A percentile compares a stretch with the other conserved stretches of the same genome.
phyloP scores from a whole-genome alignment of 257 asterid species.

The Leonotis leonurus region DNA sequence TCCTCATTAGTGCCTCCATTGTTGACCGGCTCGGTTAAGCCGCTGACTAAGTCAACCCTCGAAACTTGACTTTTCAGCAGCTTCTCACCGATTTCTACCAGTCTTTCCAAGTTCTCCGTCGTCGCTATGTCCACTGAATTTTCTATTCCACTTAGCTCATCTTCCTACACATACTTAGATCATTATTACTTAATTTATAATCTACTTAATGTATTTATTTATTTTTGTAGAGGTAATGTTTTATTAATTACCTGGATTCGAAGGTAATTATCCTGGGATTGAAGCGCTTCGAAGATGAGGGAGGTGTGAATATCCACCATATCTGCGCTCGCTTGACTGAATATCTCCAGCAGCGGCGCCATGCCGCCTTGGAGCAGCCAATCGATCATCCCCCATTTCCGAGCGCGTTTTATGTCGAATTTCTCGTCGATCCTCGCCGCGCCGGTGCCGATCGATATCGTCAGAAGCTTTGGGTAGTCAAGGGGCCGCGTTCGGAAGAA shows the following conservation, averaged over 20 bases:
- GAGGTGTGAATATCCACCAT: constrained; percentile 53
- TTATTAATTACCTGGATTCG: constrained; percentile 44
- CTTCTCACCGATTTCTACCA: constrained; percentile 30
- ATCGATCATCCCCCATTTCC: constrained; percentile 44
- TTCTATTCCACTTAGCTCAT: constrained; percentile 32
- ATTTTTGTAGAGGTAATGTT: too few species aligned
- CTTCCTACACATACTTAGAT: constrained; percentile 29
- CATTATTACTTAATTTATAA: too few species aligned
- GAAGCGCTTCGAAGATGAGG: constrained; percentile 34
- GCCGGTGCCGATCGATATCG: constrained; percentile 50
- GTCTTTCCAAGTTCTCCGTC: constrained; percentile 36
- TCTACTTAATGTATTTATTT: too few species aligned
- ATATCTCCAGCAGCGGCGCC: constrained; percentile 42
- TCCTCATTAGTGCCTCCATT: constrained; percentile 37
- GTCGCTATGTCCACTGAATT: constrained; percentile 41
- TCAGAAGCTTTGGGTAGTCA: constrained; percentile 38
- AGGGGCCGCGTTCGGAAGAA: constrained; percentile 28
- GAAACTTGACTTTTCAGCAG: constrained; percentile 33
- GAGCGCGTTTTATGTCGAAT: constrained; percentile 25
- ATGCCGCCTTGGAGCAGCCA: constrained; percentile 40
- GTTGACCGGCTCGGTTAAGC: constrained; percentile 30
- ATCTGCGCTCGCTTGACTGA: constrained; percentile 42
- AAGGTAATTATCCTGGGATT: constrained; percentile 34
- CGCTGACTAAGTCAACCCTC: constrained; percentile 34
- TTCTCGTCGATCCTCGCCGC: constrained; percentile 31